These are phyloP conservation scores for Leptographium lundbergii DNA, from an alignment of 2,329 filamentous ascomycete species.

Conservation along the genomic window DNA sequence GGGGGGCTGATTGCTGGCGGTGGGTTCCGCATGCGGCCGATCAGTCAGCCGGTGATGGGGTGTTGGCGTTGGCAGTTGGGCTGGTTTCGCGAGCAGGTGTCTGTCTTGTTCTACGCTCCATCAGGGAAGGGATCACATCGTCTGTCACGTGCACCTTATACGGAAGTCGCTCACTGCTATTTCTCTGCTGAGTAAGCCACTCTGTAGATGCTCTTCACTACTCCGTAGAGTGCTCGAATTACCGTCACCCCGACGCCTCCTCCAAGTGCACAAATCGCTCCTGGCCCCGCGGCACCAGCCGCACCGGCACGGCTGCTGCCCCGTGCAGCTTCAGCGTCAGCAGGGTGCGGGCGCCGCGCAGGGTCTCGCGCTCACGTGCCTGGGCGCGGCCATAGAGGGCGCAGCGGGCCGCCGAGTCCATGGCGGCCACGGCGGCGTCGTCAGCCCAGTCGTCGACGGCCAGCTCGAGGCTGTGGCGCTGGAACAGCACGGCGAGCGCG, in stretches of 20 bases:
- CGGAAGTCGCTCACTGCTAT: too few species aligned
- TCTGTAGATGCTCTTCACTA: neutral
- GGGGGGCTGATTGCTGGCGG: neutral
- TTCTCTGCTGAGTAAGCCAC: neutral
- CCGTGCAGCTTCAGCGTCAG: slow-evolving; percentile 60
- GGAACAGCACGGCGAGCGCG: slow-evolving; percentile 40
- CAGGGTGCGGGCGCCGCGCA: slow-evolving; percentile 45
- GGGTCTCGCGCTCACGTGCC: slow-evolving; percentile 34
- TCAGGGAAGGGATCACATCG: too few species aligned
- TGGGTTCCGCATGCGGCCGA: neutral
- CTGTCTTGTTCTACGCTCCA: too few species aligned
- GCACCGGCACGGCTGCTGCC: slow-evolving; percentile 47
- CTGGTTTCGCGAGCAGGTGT: too few species aligned
- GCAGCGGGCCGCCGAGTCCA: slow-evolving; percentile 32
- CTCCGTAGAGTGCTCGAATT: too few species aligned
- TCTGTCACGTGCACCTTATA: too few species aligned
- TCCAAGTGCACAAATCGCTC: slow-evolving; percentile 49
- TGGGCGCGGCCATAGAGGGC: slow-evolving; percentile 50
- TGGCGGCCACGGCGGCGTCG: slow-evolving; percentile 39
- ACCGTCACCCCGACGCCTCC: neutral
- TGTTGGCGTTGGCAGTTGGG: too few species aligned
- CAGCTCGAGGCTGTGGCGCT: slow-evolving; percentile 55
- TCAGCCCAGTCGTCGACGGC: slow-evolving; percentile 47
- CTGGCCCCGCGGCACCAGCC: slow-evolving; percentile 54
- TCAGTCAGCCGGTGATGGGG: too few species aligned